phyloP scores from a whole-genome alignment of 164 flowering plant species.

The Nymphaea thermarum region DNA sequence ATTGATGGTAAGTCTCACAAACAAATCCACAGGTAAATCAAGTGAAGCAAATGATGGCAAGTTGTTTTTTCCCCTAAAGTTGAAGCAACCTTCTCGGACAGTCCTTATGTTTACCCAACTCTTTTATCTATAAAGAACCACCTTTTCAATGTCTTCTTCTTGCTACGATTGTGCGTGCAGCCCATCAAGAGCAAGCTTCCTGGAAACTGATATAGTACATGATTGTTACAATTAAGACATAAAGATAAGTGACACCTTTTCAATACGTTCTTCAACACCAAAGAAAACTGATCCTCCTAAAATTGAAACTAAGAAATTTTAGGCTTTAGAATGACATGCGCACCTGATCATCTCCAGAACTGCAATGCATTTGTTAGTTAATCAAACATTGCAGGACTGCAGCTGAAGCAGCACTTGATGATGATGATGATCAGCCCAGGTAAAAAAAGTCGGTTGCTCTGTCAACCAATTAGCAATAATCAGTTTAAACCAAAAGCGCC shows the following conservation, averaged over 20 bases:
- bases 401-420: not conserved
- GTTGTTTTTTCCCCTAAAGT: not conserved
- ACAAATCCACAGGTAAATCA: not conserved
- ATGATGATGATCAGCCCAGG: not conserved
- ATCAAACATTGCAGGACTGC: not conserved
- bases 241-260: not conserved
- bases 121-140: conserved; percentile 68
- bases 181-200: conserved; percentile 44
- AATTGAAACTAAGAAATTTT: not conserved
- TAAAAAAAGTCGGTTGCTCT: not conserved
- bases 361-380: not conserved
- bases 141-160: conserved; percentile 52
- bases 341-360: conserved; percentile 29
- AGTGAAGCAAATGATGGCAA: not conserved
- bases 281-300: not conserved
- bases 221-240: conserved; percentile 3
- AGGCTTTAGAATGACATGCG: not conserved
- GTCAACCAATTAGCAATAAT: not conserved
- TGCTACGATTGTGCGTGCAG: conserved; percentile 32
- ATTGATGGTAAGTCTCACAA: not conserved
- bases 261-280: not conserved
- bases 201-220: conserved; percentile 22
- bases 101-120: conserved; percentile 19
- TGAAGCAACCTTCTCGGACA: not conserved
- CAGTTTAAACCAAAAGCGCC: not conserved